Base-by-base conservation (phyloP, 2,329 filamentous ascomycete genomes). In the Botrytis deweyae region DNA sequence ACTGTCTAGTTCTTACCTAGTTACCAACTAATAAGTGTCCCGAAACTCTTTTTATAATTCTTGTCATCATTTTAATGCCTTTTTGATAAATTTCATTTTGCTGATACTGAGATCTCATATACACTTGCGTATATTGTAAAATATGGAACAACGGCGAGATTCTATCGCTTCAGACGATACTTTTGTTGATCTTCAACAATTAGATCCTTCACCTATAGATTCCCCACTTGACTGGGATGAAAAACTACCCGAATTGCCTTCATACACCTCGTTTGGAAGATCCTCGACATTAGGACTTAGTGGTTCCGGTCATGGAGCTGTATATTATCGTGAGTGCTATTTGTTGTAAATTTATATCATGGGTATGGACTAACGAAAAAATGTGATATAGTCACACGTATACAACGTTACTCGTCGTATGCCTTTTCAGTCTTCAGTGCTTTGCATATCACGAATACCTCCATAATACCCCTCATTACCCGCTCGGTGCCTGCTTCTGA, bases 401-500 rank as follows among this genome's bases (percentile, higher is more conserved):
- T 96, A 52, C 96, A 98, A 82, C 92, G 90, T 82, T 97, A 97
- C 86, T 96, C 94, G 1, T 94, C 92, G 77, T 97, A 97, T 84
- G 90, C 92, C 77, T 95, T 93, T 80, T 89, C 89, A 76, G 84
- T 93, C 77, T 97, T 95, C 84, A 87, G 91, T 49, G 86, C 89
- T 44, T 86, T 96, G 73, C 94, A 97, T 84, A 85, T 96, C 76
- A 87, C 90, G 79, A 97, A 95, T 79, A 95, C 93, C 49, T 93
- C 93, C 12, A 82, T 97, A 62, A 91, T 97, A 76, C 94, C 94
- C 0, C 88, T 96, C 55, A 78, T 91, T 68, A 93, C 92, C 59
- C 88, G 87, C 73, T 93, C 92, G 64, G 88, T 96, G 10, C 85
- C 91, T 14, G 88, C 90, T 70, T 92, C 92, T 75, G 95, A 98